Evolutionary conservation across 1,139 yeast genomes (phyloP).

Genomic region (Diutina mesorugosa): DNA sequence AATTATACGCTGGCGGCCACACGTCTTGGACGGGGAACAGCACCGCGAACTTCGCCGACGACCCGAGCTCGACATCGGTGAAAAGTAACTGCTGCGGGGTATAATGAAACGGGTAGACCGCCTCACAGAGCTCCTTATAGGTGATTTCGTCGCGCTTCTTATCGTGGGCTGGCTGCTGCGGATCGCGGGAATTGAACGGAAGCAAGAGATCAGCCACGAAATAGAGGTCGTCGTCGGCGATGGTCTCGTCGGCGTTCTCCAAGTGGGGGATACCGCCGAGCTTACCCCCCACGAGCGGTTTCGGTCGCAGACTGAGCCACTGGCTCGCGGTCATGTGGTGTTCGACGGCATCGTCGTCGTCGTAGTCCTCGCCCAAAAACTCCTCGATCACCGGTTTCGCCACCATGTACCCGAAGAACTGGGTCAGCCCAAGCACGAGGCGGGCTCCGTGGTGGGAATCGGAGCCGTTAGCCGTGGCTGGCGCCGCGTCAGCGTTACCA

Average conservation of each 20-base stretch:
- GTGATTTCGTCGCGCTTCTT: neutral
- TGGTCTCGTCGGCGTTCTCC: neutral
- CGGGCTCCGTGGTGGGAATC: neutral
- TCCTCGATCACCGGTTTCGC: neutral
- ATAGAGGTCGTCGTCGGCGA: neutral
- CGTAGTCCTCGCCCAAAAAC: neutral
- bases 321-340: neutral
- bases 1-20: neutral
- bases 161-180: neutral
- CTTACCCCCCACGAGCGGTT: neutral
- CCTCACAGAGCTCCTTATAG: neutral
- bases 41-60: neutral
- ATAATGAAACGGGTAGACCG: neutral
- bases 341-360: neutral
- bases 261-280: neutral
- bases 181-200: neutral
- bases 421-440: neutral
- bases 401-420: conserved; percentile 1
- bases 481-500: neutral
- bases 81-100: neutral
- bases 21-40: neutral
- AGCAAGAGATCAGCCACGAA: neutral
- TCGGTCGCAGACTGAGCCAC: neutral
- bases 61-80: neutral
- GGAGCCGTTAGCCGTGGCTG: neutral